Conservation (phyloP, 2,329 filamentous ascomycete genomes). For the Aspergillus puulaauensis region DNA sequence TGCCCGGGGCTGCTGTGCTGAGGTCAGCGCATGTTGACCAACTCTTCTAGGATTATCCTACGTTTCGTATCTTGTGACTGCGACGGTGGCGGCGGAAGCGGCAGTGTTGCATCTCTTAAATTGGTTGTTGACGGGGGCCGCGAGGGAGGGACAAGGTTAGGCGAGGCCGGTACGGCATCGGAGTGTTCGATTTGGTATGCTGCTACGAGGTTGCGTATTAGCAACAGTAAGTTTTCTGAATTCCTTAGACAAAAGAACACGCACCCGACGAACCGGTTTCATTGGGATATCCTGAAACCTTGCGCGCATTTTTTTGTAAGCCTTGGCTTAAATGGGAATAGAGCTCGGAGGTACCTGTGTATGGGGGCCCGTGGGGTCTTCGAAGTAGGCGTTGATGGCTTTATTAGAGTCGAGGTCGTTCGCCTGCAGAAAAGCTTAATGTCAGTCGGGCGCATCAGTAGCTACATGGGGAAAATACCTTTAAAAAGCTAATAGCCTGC, state of each 20-base stretch:
- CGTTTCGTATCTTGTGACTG: slow-evolving; percentile 30
- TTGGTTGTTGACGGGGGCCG: slow-evolving; percentile 49
- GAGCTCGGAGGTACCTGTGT: slow-evolving; percentile 26
- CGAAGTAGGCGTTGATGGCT: slow-evolving; percentile 50
- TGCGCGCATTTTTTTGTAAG: slow-evolving; percentile 11
- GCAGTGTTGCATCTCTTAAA: slow-evolving; percentile 27
- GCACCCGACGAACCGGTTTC: slow-evolving; percentile 28
- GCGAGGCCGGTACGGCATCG: slow-evolving; percentile 36
- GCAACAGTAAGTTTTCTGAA: not conserved
- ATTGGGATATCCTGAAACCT: slow-evolving; percentile 24
- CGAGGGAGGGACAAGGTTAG: slow-evolving; percentile 39
- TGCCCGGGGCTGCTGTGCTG: slow-evolving; percentile 22
- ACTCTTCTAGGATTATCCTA: slow-evolving; percentile 17
- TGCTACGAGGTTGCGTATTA: slow-evolving; percentile 18
- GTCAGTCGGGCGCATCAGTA: slow-evolving; percentile 12
- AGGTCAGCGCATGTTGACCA: slow-evolving; percentile 18
- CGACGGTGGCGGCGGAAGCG: slow-evolving; percentile 18
- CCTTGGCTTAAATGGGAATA: slow-evolving; percentile 1
- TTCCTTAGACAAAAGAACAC: not conserved
- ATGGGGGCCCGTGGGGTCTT: slow-evolving; percentile 41
- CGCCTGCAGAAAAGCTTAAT: slow-evolving; percentile 30
- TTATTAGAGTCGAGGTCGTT: slow-evolving; percentile 45
- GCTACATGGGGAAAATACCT: slow-evolving; percentile 26
- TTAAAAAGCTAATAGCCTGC: slow-evolving; percentile 42
- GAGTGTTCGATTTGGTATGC: slow-evolving; percentile 40